A percentile compares a stretch with the other conserved stretches of the same genome.
These are phyloP conservation scores for Penicillium coprophilum DNA, from an alignment of 495 filamentous ascomycete species.

Conservation along the genomic window DNA sequence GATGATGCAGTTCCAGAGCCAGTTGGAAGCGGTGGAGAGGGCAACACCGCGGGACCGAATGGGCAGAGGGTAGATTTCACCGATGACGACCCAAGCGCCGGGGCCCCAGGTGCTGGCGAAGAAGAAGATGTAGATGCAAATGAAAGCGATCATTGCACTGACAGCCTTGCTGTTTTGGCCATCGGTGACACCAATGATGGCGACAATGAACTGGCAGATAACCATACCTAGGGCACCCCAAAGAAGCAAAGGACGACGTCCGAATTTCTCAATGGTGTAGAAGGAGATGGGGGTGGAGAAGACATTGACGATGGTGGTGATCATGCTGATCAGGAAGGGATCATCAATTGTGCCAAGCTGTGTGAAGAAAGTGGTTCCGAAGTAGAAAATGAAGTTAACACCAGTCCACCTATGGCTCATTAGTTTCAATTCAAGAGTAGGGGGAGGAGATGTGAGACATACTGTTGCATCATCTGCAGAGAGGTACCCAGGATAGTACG, in stretches of 20 bases:
- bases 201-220: conserved; percentile 82
- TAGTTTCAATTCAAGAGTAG: neutral
- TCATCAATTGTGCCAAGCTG: conserved; percentile 64
- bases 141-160: conserved; percentile 71
- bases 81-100: conserved; percentile 77
- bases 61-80: conserved; percentile 82
- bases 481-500: conserved; percentile 74
- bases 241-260: conserved; percentile 80
- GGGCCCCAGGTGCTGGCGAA: conserved; percentile 77
- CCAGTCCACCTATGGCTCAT: conserved; percentile 57
- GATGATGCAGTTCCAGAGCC: conserved; percentile 80
- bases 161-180: conserved; percentile 52
- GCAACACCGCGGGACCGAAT: conserved; percentile 80
- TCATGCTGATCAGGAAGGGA: conserved; percentile 75
- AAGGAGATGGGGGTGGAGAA: conserved; percentile 78
- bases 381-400: conserved; percentile 95
- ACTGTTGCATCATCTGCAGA: conserved; percentile 79
- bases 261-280: conserved; percentile 76
- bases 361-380: conserved; percentile 76
- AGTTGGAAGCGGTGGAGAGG: conserved; percentile 81
- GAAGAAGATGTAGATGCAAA: conserved; percentile 74
- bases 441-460: neutral
- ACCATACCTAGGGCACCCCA: conserved; percentile 78
- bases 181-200: conserved; percentile 66
- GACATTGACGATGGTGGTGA: conserved; percentile 86